Base-by-base conservation (phyloP, 1,139 yeast species). In the Blastobotrys raffinosifermentans region DNA sequence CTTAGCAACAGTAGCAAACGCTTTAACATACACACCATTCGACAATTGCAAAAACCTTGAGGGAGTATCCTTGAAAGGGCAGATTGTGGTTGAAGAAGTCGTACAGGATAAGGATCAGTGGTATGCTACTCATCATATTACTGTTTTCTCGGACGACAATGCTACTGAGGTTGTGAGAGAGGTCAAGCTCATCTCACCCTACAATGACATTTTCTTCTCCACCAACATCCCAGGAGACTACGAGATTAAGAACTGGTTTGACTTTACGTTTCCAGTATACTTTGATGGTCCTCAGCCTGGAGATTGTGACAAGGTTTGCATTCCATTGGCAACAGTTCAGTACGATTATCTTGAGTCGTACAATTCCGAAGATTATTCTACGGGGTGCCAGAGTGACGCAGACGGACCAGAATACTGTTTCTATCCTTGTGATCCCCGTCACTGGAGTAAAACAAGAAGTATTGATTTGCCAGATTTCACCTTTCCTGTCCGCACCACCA, bases 311-410 rank as follows among this genome's bases (percentile, higher is more conserved):
- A 15, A n/a, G n/a, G 10, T 19, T 8, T 13, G 17, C 10, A 4
- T 29, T 2, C 32, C 25, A 4, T 16, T 15, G 19, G 32, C 21
- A 13, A 29, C 20, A 25, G 23, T 29, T 6, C 32, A 29, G 10
- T 29, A 19, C 21, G 32, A 29, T 29, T 29, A 29, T 19, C 11
- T 19, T 7, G 16, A 4, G 4, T 23, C 25, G n/a, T 29, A 29
- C 10, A 29, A 29, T 13, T 29, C 32, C 3, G 32, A 29, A 2
- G 32, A 29, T 11, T 29, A 29, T 19, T 16, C 15, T 13, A 29
- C 32, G 4, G 32, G 32, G 10, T 29, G 32, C 25, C 19, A 29
- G 8, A 29, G 23, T 11, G 32, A 29, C 20, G 19, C 16, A 16
- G 20, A 19, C 25, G 19, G 32, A 13, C 32, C 32, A 4, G 22